Evolutionary conservation across 495 filamentous ascomycete genomes (phyloP).

Genomic region (Xylaria curta): DNA sequence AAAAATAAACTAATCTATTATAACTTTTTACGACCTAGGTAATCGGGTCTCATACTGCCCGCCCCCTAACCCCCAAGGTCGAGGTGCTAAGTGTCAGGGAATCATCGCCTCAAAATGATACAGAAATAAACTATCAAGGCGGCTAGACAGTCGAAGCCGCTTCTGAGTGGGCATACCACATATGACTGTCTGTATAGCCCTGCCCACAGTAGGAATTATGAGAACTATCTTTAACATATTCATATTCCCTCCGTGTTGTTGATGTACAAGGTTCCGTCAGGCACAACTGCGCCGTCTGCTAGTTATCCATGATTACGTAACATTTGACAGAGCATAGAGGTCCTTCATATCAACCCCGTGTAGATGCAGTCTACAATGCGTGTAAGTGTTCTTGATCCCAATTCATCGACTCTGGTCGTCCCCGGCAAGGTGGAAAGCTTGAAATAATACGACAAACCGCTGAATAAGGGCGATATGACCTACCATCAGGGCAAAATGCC

Average conservation of each 20-base stretch:
- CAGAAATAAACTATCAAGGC: constrained; percentile 2
- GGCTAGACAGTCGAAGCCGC: not conserved
- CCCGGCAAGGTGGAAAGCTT: not conserved
- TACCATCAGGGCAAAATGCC: not conserved
- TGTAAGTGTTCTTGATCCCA: too few relatives aligned
- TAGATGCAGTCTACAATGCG: too few relatives aligned
- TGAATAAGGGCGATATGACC: not conserved
- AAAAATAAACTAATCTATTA: not conserved
- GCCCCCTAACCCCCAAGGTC: not conserved
- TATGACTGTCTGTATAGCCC: not conserved
- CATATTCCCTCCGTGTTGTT: too few relatives aligned
- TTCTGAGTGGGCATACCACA: not conserved
- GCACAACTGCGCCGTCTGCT: not conserved
- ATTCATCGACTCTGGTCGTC: too few relatives aligned
- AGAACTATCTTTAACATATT: not conserved
- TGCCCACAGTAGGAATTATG: not conserved
- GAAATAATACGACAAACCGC: not conserved
- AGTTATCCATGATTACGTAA: not conserved
- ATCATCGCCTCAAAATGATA: not conserved
- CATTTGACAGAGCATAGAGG: too few relatives aligned
- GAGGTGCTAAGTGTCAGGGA: not conserved
- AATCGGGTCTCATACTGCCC: not conserved
- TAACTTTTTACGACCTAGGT: not conserved
- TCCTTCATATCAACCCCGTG: not conserved
- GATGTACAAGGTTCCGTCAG: not conserved